These are phyloP conservation scores for Trametes elegans DNA, from an alignment of 768 basidiomycete species.

Conservation along the genomic window DNA sequence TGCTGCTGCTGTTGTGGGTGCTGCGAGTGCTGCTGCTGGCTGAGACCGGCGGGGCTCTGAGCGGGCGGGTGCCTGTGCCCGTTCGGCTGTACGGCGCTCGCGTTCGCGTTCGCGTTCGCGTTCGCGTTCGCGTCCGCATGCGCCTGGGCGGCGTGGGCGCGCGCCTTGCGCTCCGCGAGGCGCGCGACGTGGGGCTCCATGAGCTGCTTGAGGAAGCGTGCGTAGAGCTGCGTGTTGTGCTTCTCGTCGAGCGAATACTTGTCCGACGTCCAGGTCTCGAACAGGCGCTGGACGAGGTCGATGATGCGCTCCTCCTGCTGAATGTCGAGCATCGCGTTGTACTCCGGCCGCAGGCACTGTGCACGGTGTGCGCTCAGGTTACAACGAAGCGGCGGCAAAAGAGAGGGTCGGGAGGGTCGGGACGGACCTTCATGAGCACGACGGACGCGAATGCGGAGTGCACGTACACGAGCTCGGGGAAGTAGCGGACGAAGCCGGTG, in stretches of 20 bases:
- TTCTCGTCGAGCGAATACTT: slow-evolving; percentile 18
- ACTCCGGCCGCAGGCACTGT: slow-evolving; percentile 44
- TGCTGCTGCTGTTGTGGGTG: neutral
- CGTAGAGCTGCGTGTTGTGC: slow-evolving; percentile 23
- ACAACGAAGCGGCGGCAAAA: too few species aligned
- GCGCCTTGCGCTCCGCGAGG: slow-evolving; percentile 6
- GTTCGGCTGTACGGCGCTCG: too few species aligned
- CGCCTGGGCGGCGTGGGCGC: neutral
- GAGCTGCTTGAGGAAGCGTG: slow-evolving; percentile 24
- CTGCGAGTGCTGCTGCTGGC: neutral
- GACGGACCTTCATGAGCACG: slow-evolving; percentile 56
- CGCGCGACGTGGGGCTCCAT: slow-evolving; percentile 20
- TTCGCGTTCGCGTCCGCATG: too few species aligned
- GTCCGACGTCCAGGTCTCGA: slow-evolving; percentile 20
- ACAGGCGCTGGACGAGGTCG: slow-evolving; percentile 22
- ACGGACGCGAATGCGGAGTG: slow-evolving; percentile 56
- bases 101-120: too few species aligned
- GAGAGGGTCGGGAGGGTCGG: neutral
- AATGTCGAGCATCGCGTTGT: slow-evolving; percentile 39
- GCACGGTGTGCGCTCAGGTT: too few species aligned
- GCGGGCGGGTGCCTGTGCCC: neutral
- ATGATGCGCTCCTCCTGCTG: slow-evolving; percentile 26
- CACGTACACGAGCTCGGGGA: slow-evolving; percentile 42
- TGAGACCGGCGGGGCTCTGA: neutral
- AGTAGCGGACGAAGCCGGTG: slow-evolving; percentile 53